Percentiles rank a stretch among this genome's conserved stretches.
These are phyloP conservation scores for Leptographium lundbergii DNA, from an alignment of 2,329 filamentous ascomycete species.

Conservation along the genomic window DNA sequence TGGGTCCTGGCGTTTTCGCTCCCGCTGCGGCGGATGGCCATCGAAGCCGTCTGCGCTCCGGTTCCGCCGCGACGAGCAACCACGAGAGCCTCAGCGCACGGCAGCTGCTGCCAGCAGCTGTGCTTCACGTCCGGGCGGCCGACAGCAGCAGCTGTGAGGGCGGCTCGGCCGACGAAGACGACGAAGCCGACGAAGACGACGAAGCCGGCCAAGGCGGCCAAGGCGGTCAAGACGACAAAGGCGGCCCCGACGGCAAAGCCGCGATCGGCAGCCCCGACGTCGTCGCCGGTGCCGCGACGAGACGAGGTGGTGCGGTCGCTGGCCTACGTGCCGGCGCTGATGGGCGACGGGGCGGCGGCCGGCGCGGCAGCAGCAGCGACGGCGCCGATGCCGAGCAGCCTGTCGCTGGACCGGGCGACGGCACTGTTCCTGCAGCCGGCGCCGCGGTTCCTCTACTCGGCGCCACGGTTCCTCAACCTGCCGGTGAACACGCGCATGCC, in stretches of 20 bases:
- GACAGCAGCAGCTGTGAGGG: not conserved
- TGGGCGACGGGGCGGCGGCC: not conserved
- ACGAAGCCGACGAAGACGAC: not conserved
- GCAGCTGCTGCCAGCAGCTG: not conserved
- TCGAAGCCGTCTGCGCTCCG: conserved; percentile 3
- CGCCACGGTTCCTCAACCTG: conserved; percentile 33
- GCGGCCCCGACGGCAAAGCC: not conserved
- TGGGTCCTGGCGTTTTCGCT: conserved; percentile 13
- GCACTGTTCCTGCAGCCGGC: conserved; percentile 15
- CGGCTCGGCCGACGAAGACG: not conserved
- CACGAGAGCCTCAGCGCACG: not conserved
- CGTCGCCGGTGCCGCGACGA: not conserved
- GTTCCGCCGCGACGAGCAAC: not conserved
- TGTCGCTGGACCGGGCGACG: conserved; percentile 14
- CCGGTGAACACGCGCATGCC: conserved; percentile 38
- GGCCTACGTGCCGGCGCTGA: conserved; percentile 16
- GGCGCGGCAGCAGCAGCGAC: conserved; percentile 4
- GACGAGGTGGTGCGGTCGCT: conserved; percentile 11
- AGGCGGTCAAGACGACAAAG: not conserved
- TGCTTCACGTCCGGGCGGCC: not conserved
- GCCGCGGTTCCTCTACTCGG: conserved; percentile 34
- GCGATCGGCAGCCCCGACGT: not conserved
- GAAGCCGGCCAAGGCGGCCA: not conserved
- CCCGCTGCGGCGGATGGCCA: conserved; percentile 9
- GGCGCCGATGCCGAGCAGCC: not conserved